phyloP scores from a whole-genome alignment of 2,329 filamentous ascomycete genomes.

The Fusarium sp. region DNA sequence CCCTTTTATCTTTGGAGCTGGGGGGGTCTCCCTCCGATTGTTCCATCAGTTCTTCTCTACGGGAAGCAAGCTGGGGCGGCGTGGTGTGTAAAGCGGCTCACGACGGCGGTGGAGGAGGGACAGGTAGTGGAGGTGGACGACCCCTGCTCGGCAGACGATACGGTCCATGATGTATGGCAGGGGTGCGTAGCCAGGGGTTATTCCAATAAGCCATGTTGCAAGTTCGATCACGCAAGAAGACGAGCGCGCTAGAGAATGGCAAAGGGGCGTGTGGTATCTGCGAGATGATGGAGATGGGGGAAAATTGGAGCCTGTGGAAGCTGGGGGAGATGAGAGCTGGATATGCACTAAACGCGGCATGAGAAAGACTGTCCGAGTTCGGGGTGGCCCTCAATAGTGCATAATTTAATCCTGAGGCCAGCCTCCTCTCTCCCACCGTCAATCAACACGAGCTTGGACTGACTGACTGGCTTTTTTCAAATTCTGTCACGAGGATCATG shows the following conservation, averaged over 20 bases:
- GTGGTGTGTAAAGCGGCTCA: constrained; percentile 21
- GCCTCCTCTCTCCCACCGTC: constrained; percentile 1
- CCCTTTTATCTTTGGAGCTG: constrained; percentile 26
- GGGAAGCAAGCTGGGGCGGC: constrained; percentile 10
- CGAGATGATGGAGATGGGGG: constrained; percentile 22
- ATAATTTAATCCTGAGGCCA: constrained; percentile 30
- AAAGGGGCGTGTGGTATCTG: constrained; percentile 20
- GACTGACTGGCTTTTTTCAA: not conserved
- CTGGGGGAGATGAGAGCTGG: not conserved
- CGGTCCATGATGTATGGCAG: not conserved
- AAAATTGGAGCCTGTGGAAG: not conserved
- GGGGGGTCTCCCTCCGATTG: not conserved
- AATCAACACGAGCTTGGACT: constrained; percentile 5
- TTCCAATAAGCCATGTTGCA: constrained; percentile 32
- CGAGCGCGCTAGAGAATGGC: constrained; percentile 8
- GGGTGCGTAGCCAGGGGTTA: constrained; percentile 35
- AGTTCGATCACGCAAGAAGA: constrained; percentile 23
- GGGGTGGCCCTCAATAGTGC: constrained; percentile 4
- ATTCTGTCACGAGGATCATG: constrained; percentile 26
- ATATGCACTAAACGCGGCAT: constrained; percentile 26
- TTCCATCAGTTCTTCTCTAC: not conserved
- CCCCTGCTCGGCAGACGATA: not conserved
- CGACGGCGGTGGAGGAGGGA: constrained; percentile 12
- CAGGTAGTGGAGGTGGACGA: not conserved
- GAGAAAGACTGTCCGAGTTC: not conserved